Percentiles rank a stretch among this genome's conserved stretches.
Conservation (phyloP, 352 stramenopile species). For the Thalassiosira hispida region DNA sequence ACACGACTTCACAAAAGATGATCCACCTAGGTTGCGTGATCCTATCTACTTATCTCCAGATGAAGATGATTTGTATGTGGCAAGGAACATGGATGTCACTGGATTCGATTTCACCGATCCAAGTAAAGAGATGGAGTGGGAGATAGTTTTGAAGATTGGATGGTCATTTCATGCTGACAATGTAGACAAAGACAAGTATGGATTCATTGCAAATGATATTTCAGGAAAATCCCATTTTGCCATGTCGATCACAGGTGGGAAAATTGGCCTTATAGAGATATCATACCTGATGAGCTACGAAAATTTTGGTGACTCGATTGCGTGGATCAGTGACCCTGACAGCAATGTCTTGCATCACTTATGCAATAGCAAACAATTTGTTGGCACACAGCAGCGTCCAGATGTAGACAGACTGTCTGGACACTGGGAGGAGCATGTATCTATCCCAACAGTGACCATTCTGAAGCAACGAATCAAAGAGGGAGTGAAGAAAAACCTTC, state of each 20-base stretch:
- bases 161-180: slow-evolving; percentile 44
- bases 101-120: slow-evolving; percentile 52
- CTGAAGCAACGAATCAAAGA: slow-evolving; percentile 37
- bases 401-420: slow-evolving; percentile 14
- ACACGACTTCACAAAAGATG: background rate
- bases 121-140: slow-evolving; percentile 17
- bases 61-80: slow-evolving; percentile 50
- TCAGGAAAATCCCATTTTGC: slow-evolving; percentile 24
- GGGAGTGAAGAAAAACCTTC: slow-evolving; percentile 22
- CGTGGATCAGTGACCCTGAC: slow-evolving; percentile 25
- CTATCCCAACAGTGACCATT: slow-evolving; percentile 35
- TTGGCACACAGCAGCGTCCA: background rate
- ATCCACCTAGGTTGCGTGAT: background rate
- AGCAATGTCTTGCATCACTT: background rate
- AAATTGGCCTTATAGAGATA: slow-evolving; percentile 38
- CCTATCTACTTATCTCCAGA: slow-evolving; percentile 5
- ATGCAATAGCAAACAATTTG: background rate
- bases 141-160: slow-evolving; percentile 41
- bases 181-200: slow-evolving; percentile 41
- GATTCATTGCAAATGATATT: slow-evolving; percentile 32
- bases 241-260: slow-evolving; percentile 28
- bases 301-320: slow-evolving; percentile 50
- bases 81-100: background rate
- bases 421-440: slow-evolving; percentile 29
- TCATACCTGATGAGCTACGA: slow-evolving; percentile 48